Evolutionary conservation across 306 rosid genomes (phyloP), one percentile per base, ranked within the genome.

Genomic region (Abrus pulchellus): DNA sequence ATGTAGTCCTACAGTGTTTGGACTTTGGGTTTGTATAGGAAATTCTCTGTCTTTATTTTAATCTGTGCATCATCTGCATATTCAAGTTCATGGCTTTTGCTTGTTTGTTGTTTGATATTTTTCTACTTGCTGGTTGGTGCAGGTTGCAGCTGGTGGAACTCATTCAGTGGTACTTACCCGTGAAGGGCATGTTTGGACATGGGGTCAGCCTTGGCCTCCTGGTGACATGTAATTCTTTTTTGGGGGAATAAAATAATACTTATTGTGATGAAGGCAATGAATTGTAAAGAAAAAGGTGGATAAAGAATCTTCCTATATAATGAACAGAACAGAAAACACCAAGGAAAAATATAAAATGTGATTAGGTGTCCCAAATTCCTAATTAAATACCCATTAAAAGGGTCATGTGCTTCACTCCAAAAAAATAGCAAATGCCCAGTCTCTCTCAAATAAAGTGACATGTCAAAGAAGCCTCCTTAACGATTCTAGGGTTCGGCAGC

Each of bases 171-270:
- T 96, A 67, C 98, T 96, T 87, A 96, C 99, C 43, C 87, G 90
- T 34, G 97, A 90, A 72, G 99, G 99, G 49, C 94, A 93, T 59
- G 98, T 96, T 68, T 96, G 99, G 99, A 92, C 97, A 34, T 96
- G 99, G 99, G 99, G 99, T 86, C 99, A 96, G 75, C 99, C 98
- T 10, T 96, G 99, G 99, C 99, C 99, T 70, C 99, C 99, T 8
- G 99, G 99, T 65, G 98, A 96, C 87, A 96, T 96, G 99, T 96
- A 92, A 64, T 3, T 43, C 53, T 63, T 48, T 11, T 48, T 9
- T 59, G 52, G 36, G 56, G 9, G 48, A 4, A 12, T 34, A 12
- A 20, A 48, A 44, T n/a, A 69, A 68, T 7, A 59, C 4, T 70
- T 70, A 27, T 70, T 60, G 72, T 48, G 64, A 79, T 60, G 12